Evolutionary conservation across 441 rosid species (phyloP), one percentile per base, ranked within the genome.

Genomic region (Dalechampia spathulata): DNA sequence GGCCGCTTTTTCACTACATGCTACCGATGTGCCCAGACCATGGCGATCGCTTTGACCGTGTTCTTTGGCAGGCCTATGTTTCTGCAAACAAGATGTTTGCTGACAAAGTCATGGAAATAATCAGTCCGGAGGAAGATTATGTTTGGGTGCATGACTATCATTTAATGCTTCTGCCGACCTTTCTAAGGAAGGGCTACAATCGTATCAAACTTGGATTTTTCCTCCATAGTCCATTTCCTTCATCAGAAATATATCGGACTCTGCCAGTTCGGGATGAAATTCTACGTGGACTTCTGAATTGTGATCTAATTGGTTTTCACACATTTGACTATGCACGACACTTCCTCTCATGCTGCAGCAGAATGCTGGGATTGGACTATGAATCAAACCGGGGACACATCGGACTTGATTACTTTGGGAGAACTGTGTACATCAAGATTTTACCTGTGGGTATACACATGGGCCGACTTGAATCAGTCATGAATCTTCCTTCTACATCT

Each of bases 1-100:
- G 97, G 97, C 97, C 97, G n/a, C 81, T 90, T 58, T 90, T 90
- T 58, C 97, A 90, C 61, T 85, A 90, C 64, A 90, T 90, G 97
- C 75, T 90, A 37, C 96, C 97, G 22, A 63, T 90, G 81, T 90
- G 86, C 56, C 87, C 96, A 26, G 97, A 85, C 68, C 91, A 85
- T 50, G 96, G 96, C 37, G 91, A 82, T 38, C 83, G 97, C 8
- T 90, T 90, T 72, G 97, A 90, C 59, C 91, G 96, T 42, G 4
- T 21, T 55, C 77, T 77, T 57, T 90, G 97, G 97, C 85, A 83
- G 74, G 97, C 97, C 0, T 90, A 90, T 74, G 85, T 90, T 66
- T 78, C 87, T 54, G 94, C 96, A 2, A 90, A 90, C 78, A 90
- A 85, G 70, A 71, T 90, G 57, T 90, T 83, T 69, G 85, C 96